Conservation (phyloP, 805 yeast species). For the Starmerella tilneyi region DNA sequence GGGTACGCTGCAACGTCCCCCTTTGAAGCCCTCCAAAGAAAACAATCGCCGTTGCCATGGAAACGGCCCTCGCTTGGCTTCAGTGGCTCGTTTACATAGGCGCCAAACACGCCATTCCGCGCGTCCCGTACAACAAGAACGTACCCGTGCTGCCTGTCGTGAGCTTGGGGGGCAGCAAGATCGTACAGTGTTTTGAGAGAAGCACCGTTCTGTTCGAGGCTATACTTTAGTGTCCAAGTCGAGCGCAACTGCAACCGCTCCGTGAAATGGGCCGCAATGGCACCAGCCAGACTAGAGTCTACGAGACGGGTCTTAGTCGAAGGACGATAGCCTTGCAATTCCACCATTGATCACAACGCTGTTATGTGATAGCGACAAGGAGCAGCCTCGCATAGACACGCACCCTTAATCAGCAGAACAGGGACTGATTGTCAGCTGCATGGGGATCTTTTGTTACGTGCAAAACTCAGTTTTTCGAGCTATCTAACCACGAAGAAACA, state of each 20-base stretch:
- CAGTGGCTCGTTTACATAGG: constrained; percentile 58
- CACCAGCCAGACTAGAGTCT: constrained; percentile 56
- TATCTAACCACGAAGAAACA: too few species aligned
- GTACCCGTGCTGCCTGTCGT: constrained; percentile 47
- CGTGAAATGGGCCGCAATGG: constrained; percentile 63
- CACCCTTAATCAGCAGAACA: too few species aligned
- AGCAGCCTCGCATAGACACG: too few species aligned
- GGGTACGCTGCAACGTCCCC: constrained; percentile 61
- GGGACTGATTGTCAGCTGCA: too few species aligned
- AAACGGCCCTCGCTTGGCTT: constrained; percentile 56
- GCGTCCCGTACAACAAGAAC: constrained; percentile 62
- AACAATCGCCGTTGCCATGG: constrained; percentile 93
- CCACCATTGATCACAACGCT: too few species aligned
- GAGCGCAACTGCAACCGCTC: constrained; percentile 66
- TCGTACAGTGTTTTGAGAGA: constrained; percentile 70
- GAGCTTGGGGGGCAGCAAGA: constrained; percentile 38
- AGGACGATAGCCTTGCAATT: constrained; percentile 49
- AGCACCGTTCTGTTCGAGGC: constrained; percentile 88
- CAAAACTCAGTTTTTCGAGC: too few species aligned
- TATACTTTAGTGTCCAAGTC: constrained; percentile 67
- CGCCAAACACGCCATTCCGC: constrained; percentile 59
- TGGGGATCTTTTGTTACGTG: too few species aligned
- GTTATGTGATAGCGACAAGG: too few species aligned
- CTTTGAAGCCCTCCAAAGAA: constrained; percentile 64
- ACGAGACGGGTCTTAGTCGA: constrained; percentile 52